Base-by-base conservation (phyloP, 192 early-diverging fungal species). In the Coemansia sp. region DNA sequence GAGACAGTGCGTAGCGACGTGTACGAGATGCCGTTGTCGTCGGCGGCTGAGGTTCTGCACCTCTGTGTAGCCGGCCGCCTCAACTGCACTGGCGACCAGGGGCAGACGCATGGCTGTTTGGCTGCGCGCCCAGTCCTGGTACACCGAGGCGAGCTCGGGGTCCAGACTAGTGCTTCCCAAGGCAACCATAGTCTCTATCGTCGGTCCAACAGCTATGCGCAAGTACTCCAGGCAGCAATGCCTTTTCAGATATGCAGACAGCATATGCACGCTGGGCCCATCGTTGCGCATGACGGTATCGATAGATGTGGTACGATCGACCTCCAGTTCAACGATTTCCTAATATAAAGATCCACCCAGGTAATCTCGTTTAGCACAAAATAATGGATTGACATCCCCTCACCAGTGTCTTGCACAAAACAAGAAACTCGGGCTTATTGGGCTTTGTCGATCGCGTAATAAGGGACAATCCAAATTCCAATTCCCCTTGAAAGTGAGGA, bases 271-370 rank as follows among this genome's bases (percentile, higher is more conserved):
- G 61, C 74, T 76, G 34, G 74, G 68, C 36, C 63, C 74, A 21
- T 76, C 74, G 34, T 76, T 76, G 53, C 74, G 74, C 74, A 76
- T 76, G 10, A 76, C 60, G 2, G 68, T 76, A 27, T 67, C 68
- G 35, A 70, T 64, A 17, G 74, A 63, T 11, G 34, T 55, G 9
- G 74, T 70, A 27, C 74, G 74, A 63, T 70, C 74, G 17, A 76
- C 64, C 52, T 70, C 74, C 21, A 65, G 17, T 46, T 67, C 64
- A 19, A 76, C 67, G 27, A 76, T 70, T 46, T 70, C 64, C 74
- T 76, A 76, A 24, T 38, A 14, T 22, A 43, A 21, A 7, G n/a
- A n/a, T n/a, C n/a, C n/a, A n/a, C n/a, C n/a, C 29, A 32, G 3
- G 7, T 7, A 32, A 32, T 32, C 29, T 32, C 29, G 29, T 32